Conservation (phyloP, 1,284 basidiomycete species). For the Leucoagaricus sp. region DNA sequence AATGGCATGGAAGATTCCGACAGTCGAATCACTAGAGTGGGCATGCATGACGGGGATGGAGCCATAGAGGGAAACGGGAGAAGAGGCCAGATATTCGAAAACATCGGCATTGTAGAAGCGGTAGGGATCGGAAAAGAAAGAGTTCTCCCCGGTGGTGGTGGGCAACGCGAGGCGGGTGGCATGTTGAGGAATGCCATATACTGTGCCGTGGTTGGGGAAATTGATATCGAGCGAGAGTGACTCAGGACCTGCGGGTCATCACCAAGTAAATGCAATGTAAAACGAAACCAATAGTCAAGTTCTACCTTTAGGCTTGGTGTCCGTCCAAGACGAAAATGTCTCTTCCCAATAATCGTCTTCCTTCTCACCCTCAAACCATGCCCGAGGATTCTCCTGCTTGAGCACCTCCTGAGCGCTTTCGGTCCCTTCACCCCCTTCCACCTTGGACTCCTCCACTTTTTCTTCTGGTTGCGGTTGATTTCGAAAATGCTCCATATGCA, state of each 20-base stretch:
- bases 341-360: slow-evolving; percentile 92
- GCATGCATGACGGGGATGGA: slow-evolving; percentile 94
- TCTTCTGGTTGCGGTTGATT: slow-evolving; percentile 53
- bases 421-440: slow-evolving; percentile 39
- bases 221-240: slow-evolving; percentile 90
- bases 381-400: slow-evolving; percentile 52
- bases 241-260: slow-evolving; percentile 95
- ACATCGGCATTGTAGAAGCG: slow-evolving; percentile 96
- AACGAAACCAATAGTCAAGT: neutral
- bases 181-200: slow-evolving; percentile 97
- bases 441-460: slow-evolving; percentile 38
- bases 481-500: slow-evolving; percentile 99
- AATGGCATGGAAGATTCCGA: slow-evolving; percentile 90
- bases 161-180: slow-evolving; percentile 91
- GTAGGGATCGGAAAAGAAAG: slow-evolving; percentile 88
- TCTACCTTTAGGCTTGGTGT: slow-evolving; percentile 93
- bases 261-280: too few relatives aligned
- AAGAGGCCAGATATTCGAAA: slow-evolving; percentile 94
- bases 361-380: slow-evolving; percentile 86
- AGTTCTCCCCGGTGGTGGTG: slow-evolving; percentile 72
- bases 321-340: slow-evolving; percentile 82
- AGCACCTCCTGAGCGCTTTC: slow-evolving; percentile 56
- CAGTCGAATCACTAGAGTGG: slow-evolving; percentile 82
- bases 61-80: slow-evolving; percentile 91
- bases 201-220: slow-evolving; percentile 88